phyloP scores from a whole-genome alignment of 2,329 filamentous ascomycete species.

The Penicillium sp. region DNA sequence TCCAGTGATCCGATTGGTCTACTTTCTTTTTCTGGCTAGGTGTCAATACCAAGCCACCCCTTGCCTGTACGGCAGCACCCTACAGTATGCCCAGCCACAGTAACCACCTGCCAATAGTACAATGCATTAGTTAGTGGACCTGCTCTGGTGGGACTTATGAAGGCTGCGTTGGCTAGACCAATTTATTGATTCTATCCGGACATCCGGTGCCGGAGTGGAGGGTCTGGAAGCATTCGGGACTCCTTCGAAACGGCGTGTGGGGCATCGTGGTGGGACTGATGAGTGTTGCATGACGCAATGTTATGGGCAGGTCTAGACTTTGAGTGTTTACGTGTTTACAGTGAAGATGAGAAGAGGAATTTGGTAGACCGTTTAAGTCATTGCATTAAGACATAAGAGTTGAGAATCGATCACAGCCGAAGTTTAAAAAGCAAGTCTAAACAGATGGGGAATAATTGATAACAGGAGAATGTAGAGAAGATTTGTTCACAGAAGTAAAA shows the following conservation, averaged over 20 bases:
- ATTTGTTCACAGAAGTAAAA: slow-evolving; percentile 7
- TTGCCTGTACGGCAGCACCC: neutral
- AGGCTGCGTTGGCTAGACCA: neutral
- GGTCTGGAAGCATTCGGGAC: neutral
- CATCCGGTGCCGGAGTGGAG: neutral
- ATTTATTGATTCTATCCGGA: neutral
- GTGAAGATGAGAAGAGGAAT: neutral
- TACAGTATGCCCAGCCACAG: neutral
- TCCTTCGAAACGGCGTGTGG: neutral
- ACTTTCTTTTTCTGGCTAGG: neutral
- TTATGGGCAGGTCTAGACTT: neutral
- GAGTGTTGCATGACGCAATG: slow-evolving; percentile 2
- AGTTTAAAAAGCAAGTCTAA: neutral
- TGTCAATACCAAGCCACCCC: neutral
- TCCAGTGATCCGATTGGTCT: neutral
- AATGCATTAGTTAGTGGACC: neutral
- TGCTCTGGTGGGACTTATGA: neutral
- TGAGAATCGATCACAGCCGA: slow-evolving; percentile 3
- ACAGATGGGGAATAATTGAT: slow-evolving; percentile 2
- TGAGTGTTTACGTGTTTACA: neutral
- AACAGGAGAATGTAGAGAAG: slow-evolving; percentile 3
- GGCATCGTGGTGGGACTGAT: neutral
- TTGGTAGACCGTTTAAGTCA: neutral
- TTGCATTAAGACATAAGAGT: slow-evolving; percentile 4
- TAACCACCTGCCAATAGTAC: neutral